A percentile compares a stretch with the other conserved stretches of the same genome.
These are phyloP conservation scores for Cucurbita argyrosperma DNA, from an alignment of 306 rosid species.

Conservation along the genomic window DNA sequence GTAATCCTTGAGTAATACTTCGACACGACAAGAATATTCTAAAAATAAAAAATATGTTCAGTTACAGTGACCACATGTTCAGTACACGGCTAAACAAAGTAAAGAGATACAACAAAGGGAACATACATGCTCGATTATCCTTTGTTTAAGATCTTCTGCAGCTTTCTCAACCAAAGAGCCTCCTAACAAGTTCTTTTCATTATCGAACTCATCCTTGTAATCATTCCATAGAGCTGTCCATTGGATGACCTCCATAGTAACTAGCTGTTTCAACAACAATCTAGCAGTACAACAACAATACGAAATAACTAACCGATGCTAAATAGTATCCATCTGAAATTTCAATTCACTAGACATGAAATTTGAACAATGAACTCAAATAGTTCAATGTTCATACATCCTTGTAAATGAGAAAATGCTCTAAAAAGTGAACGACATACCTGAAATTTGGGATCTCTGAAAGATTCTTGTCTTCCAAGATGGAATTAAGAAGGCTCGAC, in stretches of 20 bases:
- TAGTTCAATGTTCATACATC: not conserved
- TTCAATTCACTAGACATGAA: not conserved
- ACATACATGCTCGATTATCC: constrained; percentile 79
- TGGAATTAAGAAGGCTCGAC: constrained; percentile 85
- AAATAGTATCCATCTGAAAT: not conserved
- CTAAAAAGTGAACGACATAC: constrained; percentile 13
- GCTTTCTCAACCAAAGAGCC: constrained; percentile 61
- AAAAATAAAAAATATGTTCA: constrained; percentile 4
- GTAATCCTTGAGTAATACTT: constrained; percentile 49
- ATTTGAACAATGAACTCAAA: not conserved
- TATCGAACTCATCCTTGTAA: constrained; percentile 68
- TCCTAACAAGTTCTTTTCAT: constrained; percentile 56
- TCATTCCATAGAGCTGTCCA: constrained; percentile 76
- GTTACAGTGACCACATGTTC: not conserved
- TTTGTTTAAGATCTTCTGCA: constrained; percentile 71
- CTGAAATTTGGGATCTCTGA: constrained; percentile 62
- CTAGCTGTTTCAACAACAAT: constrained; percentile 66
- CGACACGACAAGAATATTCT: constrained; percentile 87
- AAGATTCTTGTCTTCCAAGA: constrained; percentile 78
- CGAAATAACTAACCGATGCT: not conserved
- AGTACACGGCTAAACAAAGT: not conserved
- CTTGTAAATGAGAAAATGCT: not conserved
- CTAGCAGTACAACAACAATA: constrained; percentile 11
- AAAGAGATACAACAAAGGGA: not conserved
- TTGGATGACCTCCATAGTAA: constrained; percentile 85